Evolutionary conservation across 352 stramenopile genomes (phyloP), one percentile per base, ranked within the genome.

Genomic region (Globisporangium acanthophoron): DNA sequence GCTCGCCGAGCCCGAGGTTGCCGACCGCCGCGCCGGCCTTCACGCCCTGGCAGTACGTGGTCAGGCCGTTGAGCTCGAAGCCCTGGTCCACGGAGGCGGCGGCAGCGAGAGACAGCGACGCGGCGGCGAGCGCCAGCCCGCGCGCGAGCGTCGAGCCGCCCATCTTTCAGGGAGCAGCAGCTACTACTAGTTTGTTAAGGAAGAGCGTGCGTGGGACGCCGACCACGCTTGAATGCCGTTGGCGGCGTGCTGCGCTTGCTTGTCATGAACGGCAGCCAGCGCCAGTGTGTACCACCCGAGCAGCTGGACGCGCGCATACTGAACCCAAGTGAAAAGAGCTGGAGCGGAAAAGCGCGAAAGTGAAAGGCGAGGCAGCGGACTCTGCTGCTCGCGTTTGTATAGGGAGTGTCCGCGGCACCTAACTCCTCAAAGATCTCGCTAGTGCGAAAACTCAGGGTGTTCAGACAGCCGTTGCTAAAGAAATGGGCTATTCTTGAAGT

Each of bases 1-100:
- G 58, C 24, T 76, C 59, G 52, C 74, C 57, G 61, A 90, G 86
- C 18, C 33, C 70, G 12, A 87, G 67, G 24, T 66, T 71, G 13
- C 66, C 67, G 29, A 64, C 65, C 12, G 51, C 20, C 9, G 52
- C 63, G 35, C 39, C 41, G 31, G 46, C 43, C 35, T 54, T 68
- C 20, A 84, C 56, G 54, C 80, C 82, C 69, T 89, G 74, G 64
- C 82, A 92, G 64, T 92, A 92, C 8, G 82, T 92, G 24, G 76
- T 86, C 5, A 61, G 33, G 39, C 82, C 80, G 52, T 92, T 78
- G 44, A 76, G 62, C 27, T 66, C 73, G 55, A 86, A 92, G 15
- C 78, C 80, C 49, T 69, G 70, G 60, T 92, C 82, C 21, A 92
- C 81, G 61, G 84, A 77, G 35, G 59, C 61, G 12, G 59, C 74